A percentile compares a stretch with the other conserved stretches of the same genome.
Evolutionary conservation across 116 monocot genomes (phyloP).

Genomic region (Posidonia oceanica): DNA sequence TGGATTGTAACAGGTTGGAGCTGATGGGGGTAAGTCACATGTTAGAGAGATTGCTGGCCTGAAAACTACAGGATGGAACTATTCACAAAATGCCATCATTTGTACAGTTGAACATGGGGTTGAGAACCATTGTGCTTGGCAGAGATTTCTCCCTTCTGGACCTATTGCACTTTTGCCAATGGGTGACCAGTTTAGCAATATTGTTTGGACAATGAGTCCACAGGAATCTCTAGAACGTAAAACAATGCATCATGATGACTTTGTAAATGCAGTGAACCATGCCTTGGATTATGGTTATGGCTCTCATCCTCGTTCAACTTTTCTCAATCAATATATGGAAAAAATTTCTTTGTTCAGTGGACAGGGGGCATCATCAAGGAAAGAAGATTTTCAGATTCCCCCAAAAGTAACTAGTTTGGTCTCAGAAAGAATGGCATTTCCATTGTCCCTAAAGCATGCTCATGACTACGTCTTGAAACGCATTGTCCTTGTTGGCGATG

Average conservation of each 20-base stretch:
- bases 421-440: constrained; percentile 87
- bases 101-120: constrained; percentile 81
- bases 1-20: constrained; percentile 56
- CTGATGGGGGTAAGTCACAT: constrained; percentile 85
- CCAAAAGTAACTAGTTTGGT: constrained; percentile 58
- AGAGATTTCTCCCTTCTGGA: constrained; percentile 93
- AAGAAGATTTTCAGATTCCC: constrained; percentile 65
- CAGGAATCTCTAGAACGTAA: constrained; percentile 43
- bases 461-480: constrained; percentile 55
- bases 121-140: constrained; percentile 90
- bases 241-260: constrained; percentile 51
- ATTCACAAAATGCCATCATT: constrained; percentile 83
- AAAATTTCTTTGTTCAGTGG: constrained; percentile 31
- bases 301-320: constrained; percentile 45
- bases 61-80: constrained; percentile 76
- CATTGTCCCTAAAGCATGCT: constrained; percentile 74
- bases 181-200: constrained; percentile 80
- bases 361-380: constrained; percentile 22
- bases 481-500: constrained; percentile 88
- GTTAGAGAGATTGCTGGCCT: constrained; percentile 75
- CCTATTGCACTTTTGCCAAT: constrained; percentile 95
- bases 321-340: constrained; percentile 35
- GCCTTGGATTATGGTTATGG: constrained; percentile 89
- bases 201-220: constrained; percentile 96
- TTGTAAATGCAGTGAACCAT: constrained; percentile 68